Conservation (phyloP, 106 monocot species). For the Apostasia shenzhenica region DNA sequence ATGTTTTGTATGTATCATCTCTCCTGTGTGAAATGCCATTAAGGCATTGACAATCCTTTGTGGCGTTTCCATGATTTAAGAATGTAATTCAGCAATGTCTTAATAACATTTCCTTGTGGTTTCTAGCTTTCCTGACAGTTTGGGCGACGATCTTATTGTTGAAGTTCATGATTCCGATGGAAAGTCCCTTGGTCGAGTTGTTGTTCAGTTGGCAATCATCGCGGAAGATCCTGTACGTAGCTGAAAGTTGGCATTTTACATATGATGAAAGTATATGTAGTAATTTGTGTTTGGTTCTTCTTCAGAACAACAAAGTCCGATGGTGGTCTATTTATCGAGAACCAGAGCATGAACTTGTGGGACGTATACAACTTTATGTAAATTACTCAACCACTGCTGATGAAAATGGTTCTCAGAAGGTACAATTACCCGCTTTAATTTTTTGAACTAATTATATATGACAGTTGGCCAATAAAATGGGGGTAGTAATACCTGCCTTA, state of each 20-base stretch:
- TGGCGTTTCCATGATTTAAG: not conserved
- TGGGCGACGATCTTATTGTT: slow-evolving; percentile 86
- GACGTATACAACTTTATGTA: slow-evolving; percentile 68
- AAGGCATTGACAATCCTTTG: too few species aligned
- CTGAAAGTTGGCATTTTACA: not conserved
- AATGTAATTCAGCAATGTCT: not conserved
- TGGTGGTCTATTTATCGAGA: slow-evolving; percentile 90
- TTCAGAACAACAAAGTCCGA: slow-evolving; percentile 73
- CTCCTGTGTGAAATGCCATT: not conserved
- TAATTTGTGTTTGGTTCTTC: not conserved
- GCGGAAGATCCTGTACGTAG: slow-evolving; percentile 71
- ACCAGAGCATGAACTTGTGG: slow-evolving; percentile 94
- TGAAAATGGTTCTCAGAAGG: slow-evolving; percentile 66
- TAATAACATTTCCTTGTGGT: not conserved
- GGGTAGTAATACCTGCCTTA: not conserved
- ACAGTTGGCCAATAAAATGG: not conserved
- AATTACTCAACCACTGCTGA: slow-evolving; percentile 62
- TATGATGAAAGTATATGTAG: not conserved
- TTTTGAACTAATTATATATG: not conserved
- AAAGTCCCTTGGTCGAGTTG: slow-evolving; percentile 53
- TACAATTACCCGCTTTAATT: slow-evolving; percentile 3
- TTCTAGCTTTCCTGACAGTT: slow-evolving; percentile 91
- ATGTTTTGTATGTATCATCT: slow-evolving; percentile 76
- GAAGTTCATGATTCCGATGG: slow-evolving; percentile 92
- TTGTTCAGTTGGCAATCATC: slow-evolving; percentile 81